Base-by-base conservation (phyloP, 2,329 filamentous ascomycete genomes). In the Colletotrichum orbiculare region DNA sequence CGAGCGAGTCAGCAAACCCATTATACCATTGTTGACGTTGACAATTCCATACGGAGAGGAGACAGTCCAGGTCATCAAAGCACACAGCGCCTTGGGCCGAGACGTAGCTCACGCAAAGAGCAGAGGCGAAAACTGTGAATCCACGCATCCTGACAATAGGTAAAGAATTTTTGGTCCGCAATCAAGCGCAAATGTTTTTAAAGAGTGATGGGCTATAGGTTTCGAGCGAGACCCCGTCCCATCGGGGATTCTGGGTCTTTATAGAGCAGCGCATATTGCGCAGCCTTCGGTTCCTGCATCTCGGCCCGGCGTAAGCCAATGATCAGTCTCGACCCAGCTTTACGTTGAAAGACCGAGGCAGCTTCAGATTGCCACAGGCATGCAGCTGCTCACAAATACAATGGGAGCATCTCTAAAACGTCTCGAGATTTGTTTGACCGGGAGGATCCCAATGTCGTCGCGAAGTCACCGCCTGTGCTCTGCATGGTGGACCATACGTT, bases 391-490 rank as follows among this genome's bases (percentile, higher is more conserved):
- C 57, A 25, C 35, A 46, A 61, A 55, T 55, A 52, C 39, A 6
- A 25, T 17, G 10, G 33, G 25, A 15, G 35, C 46, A 33, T 35
- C 50, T 61, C 47, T 33, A 39, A 65, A 61, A 61, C 62, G 57
- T 65, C 46, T 65, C 62, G 47, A 61, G 45, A 65, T 55, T 61
- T 37, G 62, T 65, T 61, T 65, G 50, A 61, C 62, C 62, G 62
- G 34, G 52, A 46, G 11, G n/a, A 6, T 9, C 17, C 12, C 35
- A 13, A 45, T 34, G 12, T 46, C 13, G 11, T 54, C n/a, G 17
- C 12, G 13, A 12, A 13, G 39, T 39, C 34, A 15, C 37, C 39
- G 43, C 45, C 61, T 54, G 61, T 60, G 61, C 61, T 15, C 6
- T 25, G 17, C 52, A 39, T 42, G 15, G 17, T 37, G 47, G 10